Percentiles rank a stretch among this genome's conserved stretches.
These are phyloP conservation scores for Trichosporon asahii DNA, from an alignment of 1,284 basidiomycete species.

Conservation along the genomic window DNA sequence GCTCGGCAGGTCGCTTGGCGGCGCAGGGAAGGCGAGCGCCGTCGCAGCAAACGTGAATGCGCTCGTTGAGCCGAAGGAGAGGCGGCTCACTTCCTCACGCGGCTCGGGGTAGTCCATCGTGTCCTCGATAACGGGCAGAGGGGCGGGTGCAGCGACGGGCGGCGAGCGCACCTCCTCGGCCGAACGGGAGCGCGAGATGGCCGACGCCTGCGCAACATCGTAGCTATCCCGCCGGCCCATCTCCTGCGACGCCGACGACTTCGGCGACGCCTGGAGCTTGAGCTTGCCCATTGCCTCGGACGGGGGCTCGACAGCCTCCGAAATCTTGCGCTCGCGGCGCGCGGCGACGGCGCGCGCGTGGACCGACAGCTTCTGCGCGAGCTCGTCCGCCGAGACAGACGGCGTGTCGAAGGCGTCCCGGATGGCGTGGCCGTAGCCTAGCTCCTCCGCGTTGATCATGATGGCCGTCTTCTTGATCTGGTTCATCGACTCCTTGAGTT, in stretches of 20 bases:
- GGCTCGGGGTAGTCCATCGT: background rate
- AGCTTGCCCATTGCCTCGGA: background rate
- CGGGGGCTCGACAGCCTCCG: background rate
- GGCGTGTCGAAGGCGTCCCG: slow-evolving; percentile 27
- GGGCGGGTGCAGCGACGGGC: background rate
- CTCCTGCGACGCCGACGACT: slow-evolving; percentile 9
- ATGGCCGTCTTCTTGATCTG: slow-evolving; percentile 39
- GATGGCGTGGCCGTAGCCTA: slow-evolving; percentile 32
- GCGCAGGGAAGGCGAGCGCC: slow-evolving; percentile 19
- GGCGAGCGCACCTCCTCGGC: slow-evolving; percentile 4
- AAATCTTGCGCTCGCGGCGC: background rate
- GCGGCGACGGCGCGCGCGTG: slow-evolving; percentile 18
- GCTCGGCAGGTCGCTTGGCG: slow-evolving; percentile 20
- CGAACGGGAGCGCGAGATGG: slow-evolving; percentile 16
- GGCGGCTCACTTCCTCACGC: background rate
- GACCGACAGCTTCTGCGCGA: slow-evolving; percentile 28
- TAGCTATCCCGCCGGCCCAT: slow-evolving; percentile 7
- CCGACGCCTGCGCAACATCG: slow-evolving; percentile 12
- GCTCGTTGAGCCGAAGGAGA: background rate
- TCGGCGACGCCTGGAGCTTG: background rate
- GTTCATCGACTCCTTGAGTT: slow-evolving; percentile 37
- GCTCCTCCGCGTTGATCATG: slow-evolving; percentile 36
- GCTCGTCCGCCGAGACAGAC: slow-evolving; percentile 28
- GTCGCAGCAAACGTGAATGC: background rate
- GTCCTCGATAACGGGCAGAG: slow-evolving; percentile 8